Conservation (phyloP, 2,329 filamentous ascomycete genomes). For the Teratosphaeria viscida region DNA sequence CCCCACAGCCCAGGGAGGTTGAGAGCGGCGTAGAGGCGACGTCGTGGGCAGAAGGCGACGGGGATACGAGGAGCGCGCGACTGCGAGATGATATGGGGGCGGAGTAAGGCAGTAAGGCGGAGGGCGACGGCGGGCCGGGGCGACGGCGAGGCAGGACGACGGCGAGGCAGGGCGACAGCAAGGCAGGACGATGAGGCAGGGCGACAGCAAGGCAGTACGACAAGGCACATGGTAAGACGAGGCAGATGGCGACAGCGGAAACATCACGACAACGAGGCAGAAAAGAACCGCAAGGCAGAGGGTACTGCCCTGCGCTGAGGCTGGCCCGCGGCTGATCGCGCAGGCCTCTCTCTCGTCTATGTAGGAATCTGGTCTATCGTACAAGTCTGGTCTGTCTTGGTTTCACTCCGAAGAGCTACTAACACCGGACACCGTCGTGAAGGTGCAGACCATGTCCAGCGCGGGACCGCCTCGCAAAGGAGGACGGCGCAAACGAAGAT, state of each 20-base stretch:
- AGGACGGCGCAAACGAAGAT: neutral
- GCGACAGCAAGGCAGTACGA: too few relatives aligned
- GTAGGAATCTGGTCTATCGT: too few relatives aligned
- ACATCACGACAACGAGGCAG: neutral
- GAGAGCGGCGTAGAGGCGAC: neutral
- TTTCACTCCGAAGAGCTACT: neutral
- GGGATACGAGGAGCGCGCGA: neutral
- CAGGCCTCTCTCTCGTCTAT: too few relatives aligned
- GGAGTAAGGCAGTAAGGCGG: too few relatives aligned
- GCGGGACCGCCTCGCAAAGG: neutral
- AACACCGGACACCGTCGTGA: neutral
- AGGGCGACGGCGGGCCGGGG: neutral
- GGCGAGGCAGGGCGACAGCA: neutral
- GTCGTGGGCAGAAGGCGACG: neutral
- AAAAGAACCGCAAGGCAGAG: neutral
- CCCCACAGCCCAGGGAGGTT: too few relatives aligned
- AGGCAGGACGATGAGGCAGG: too few relatives aligned
- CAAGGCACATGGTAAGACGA: too few relatives aligned
- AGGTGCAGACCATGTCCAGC: neutral
- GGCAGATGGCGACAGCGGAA: too few relatives aligned
- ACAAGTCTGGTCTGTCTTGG: neutral
- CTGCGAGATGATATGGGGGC: neutral
- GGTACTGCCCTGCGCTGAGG: neutral
- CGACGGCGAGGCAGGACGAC: too few relatives aligned
- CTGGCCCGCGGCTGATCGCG: too few relatives aligned